Percentiles rank a stretch among this genome's conserved stretches.
Evolutionary conservation across 2,329 filamentous ascomycete genomes (phyloP).

Genomic region (Passalora sequoiae): DNA sequence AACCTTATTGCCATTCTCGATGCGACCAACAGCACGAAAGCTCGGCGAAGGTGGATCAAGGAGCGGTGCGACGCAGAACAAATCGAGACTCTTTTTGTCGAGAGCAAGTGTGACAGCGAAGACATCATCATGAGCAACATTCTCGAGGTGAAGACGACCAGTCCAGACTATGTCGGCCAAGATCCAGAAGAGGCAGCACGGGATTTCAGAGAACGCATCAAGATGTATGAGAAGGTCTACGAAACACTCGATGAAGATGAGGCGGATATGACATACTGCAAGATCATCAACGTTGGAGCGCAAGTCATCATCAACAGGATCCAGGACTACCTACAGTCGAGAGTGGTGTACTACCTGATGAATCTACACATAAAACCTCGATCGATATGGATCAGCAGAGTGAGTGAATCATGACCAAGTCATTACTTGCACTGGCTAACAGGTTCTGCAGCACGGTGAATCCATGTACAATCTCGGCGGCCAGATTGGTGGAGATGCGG

Average conservation of each 20-base stretch:
- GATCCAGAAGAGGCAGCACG: conserved; percentile 86
- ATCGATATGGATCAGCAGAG: conserved; percentile 88
- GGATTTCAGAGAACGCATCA: conserved; percentile 90
- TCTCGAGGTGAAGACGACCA: conserved; percentile 83
- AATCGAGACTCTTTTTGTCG: conserved; percentile 90
- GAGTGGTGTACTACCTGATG: conserved; percentile 97
- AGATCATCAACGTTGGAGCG: conserved; percentile 92
- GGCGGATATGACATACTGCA: conserved; percentile 84
- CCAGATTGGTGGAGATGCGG: conserved; percentile 86
- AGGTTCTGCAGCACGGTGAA: conserved; percentile 69
- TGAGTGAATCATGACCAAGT: conserved; percentile 13
- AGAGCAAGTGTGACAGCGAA: conserved; percentile 95
- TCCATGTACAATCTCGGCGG: conserved; percentile 87
- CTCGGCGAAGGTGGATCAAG: conserved; percentile 83
- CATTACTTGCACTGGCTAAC: conserved; percentile 6
- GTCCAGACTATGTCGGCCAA: conserved; percentile 88
- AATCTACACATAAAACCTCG: conserved; percentile 96
- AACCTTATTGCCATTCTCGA: conserved; percentile 92
- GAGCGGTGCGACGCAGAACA: conserved; percentile 65
- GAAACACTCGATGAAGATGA: conserved; percentile 89
- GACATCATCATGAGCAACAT: conserved; percentile 95
- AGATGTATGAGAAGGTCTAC: conserved; percentile 96
- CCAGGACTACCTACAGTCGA: conserved; percentile 91
- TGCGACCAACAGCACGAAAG: conserved; percentile 93
- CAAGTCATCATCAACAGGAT: conserved; percentile 98